These are phyloP conservation scores for Pisolithus thermaeus DNA, from an alignment of 1,284 basidiomycete species.

Conservation along the genomic window DNA sequence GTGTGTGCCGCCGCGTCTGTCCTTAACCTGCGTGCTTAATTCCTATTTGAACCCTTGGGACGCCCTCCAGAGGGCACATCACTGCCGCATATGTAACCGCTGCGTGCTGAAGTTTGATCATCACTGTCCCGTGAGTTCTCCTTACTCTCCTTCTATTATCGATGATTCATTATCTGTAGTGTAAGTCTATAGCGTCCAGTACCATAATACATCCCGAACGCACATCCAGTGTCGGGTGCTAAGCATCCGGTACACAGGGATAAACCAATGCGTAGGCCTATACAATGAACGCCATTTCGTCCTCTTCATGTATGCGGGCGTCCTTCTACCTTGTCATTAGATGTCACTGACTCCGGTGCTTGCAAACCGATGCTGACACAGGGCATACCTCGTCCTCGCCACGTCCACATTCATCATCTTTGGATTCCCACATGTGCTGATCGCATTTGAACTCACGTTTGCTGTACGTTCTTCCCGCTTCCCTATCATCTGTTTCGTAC, in stretches of 20 bases:
- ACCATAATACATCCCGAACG: too few species aligned
- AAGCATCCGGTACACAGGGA: slow-evolving; percentile 52
- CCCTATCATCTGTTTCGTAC: too few species aligned
- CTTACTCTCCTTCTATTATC: not conserved
- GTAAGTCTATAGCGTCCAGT: slow-evolving; percentile 12
- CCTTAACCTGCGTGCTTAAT: not conserved
- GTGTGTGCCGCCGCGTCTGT: slow-evolving; percentile 41
- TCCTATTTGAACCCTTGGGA: slow-evolving; percentile 9
- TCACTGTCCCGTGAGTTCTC: slow-evolving; percentile 76
- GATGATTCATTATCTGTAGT: slow-evolving; percentile 14
- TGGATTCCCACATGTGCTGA: slow-evolving; percentile 54
- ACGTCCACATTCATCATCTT: slow-evolving; percentile 52
- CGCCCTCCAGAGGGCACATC: slow-evolving; percentile 76
- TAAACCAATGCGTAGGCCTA: slow-evolving; percentile 95
- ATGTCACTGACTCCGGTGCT: not conserved
- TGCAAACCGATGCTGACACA: slow-evolving; percentile 22
- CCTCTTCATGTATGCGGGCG: slow-evolving; percentile 74
- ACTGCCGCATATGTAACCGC: slow-evolving; percentile 89
- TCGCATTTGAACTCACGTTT: slow-evolving; percentile 51
- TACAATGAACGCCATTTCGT: slow-evolving; percentile 96
- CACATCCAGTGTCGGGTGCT: not conserved
- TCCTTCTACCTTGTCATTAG: not conserved
- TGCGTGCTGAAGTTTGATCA: slow-evolving; percentile 95
- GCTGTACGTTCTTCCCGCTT: slow-evolving; percentile 29
- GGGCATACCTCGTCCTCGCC: slow-evolving; percentile 67